A percentile compares a stretch with the other conserved stretches of the same genome.
Evolutionary conservation across 2,329 filamentous ascomycete genomes (phyloP).

Genomic region (Claviceps sorghi): DNA sequence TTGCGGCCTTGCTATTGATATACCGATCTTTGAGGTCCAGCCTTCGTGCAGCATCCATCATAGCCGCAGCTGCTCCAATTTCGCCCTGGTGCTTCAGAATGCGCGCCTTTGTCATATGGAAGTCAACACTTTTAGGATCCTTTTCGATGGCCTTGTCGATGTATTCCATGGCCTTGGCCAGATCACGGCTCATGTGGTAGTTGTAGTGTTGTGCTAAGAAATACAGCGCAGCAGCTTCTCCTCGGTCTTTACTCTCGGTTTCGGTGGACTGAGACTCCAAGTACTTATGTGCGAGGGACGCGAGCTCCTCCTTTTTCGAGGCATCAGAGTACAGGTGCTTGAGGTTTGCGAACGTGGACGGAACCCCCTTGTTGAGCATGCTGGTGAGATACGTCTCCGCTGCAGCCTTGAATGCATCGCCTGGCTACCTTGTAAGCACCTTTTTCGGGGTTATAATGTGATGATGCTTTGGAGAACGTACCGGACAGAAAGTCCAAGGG

Average conservation of each 20-base stretch:
- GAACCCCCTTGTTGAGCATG: conserved; percentile 84
- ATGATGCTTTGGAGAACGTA: conserved; percentile 17
- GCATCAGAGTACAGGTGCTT: conserved; percentile 78
- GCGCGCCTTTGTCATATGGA: conserved; percentile 86
- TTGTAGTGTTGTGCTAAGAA: conserved; percentile 97
- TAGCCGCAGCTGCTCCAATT: conserved; percentile 60
- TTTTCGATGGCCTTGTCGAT: conserved; percentile 73
- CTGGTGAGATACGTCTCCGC: conserved; percentile 66
- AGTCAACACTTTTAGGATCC: conserved; percentile 71
- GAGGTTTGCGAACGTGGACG: conserved; percentile 91
- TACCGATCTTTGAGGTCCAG: conserved; percentile 86
- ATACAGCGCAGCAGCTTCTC: conserved; percentile 70
- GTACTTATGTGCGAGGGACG: conserved; percentile 66
- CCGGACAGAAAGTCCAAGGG: conserved; percentile 79
- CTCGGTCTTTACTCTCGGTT: conserved; percentile 35
- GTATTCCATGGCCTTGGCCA: conserved; percentile 66
- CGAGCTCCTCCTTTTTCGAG: conserved; percentile 63
- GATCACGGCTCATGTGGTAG: conserved; percentile 73
- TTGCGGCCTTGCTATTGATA: conserved; percentile 96
- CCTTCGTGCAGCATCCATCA: conserved; percentile 75
- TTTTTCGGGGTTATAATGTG: background rate
- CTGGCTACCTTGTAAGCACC: conserved; percentile 24
- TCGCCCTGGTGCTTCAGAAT: conserved; percentile 88
- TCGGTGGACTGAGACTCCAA: conserved; percentile 43
- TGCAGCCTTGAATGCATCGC: conserved; percentile 64